Conservation (phyloP, 805 yeast species). For the Soucietia sequanensis region DNA sequence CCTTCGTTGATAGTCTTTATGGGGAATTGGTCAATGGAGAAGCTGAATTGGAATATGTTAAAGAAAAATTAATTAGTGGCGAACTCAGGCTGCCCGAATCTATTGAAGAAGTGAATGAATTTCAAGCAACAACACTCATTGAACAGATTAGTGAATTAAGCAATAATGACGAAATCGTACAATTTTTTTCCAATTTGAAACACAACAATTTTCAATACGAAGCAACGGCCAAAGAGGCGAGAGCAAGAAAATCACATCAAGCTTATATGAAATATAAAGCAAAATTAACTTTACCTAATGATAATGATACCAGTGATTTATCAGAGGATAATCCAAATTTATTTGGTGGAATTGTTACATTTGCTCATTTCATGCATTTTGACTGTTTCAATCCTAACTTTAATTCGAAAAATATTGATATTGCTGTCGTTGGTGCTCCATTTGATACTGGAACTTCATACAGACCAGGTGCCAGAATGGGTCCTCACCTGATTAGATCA, state of each 20-base stretch:
- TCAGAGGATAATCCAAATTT: constrained; percentile 11
- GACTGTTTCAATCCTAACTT: constrained; percentile 45
- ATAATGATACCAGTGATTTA: constrained; percentile 35
- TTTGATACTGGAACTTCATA: constrained; percentile 27
- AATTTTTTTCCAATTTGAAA: constrained; percentile 2
- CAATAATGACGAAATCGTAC: constrained; percentile 1
- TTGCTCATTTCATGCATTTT: constrained; percentile 48
- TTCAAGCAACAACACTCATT: background rate
- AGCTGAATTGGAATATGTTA: constrained; percentile 8
- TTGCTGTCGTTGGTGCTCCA: constrained; percentile 28
- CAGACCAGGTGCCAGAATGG: constrained; percentile 28
- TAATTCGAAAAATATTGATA: constrained; percentile 19
- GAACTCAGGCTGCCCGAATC: too few relatives aligned
- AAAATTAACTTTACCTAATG: constrained; percentile 27
- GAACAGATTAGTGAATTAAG: background rate
- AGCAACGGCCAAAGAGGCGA: background rate
- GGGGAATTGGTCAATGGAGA: constrained; percentile 22
- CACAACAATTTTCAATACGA: background rate
- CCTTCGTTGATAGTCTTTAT: constrained; percentile 23
- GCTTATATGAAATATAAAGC: constrained; percentile 11
- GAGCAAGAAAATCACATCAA: constrained; percentile 9
- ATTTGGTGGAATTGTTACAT: constrained; percentile 55
- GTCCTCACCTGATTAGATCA: constrained; percentile 22
- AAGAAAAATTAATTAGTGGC: constrained; percentile 4
- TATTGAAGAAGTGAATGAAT: background rate